Evolutionary conservation across 441 rosid genomes (phyloP).

Genomic region (Biscutella laevigata): DNA sequence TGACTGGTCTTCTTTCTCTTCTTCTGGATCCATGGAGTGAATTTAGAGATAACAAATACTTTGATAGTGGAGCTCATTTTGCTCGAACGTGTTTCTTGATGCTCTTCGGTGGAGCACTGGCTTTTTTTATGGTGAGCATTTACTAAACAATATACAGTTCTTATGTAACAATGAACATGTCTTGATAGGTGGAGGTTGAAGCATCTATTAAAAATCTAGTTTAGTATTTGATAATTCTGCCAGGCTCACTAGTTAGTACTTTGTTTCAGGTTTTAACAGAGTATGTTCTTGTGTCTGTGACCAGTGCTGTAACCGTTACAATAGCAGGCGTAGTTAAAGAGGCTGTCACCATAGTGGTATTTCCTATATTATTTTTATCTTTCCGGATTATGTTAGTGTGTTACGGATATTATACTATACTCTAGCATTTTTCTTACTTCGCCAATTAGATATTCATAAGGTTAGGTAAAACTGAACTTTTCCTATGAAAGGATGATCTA

Average conservation of each 20-base stretch:
- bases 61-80: conserved; percentile 63
- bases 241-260: conserved; percentile 6
- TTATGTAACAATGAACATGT: neutral
- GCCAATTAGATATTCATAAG: neutral
- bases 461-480: neutral
- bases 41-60: conserved; percentile 58
- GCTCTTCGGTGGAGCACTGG: conserved; percentile 92
- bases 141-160: neutral
- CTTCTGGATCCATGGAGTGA: conserved; percentile 91
- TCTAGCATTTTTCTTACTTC: neutral
- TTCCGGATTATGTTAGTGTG: neutral
- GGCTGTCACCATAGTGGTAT: conserved; percentile 92
- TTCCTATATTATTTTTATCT: conserved; percentile 2
- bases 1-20: conserved; percentile 74
- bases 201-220: neutral
- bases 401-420: neutral
- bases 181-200: neutral
- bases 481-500: neutral
- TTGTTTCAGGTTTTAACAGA: conserved; percentile 78
- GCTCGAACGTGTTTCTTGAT: conserved; percentile 79
- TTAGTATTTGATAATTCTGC: neutral
- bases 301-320: conserved; percentile 95
- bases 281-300: conserved; percentile 83
- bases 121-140: conserved; percentile 77
- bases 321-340: conserved; percentile 98